Percentiles rank a stretch among this genome's conserved stretches.
Conservation (phyloP, 805 yeast genomes). For the Ogataea sp. region DNA sequence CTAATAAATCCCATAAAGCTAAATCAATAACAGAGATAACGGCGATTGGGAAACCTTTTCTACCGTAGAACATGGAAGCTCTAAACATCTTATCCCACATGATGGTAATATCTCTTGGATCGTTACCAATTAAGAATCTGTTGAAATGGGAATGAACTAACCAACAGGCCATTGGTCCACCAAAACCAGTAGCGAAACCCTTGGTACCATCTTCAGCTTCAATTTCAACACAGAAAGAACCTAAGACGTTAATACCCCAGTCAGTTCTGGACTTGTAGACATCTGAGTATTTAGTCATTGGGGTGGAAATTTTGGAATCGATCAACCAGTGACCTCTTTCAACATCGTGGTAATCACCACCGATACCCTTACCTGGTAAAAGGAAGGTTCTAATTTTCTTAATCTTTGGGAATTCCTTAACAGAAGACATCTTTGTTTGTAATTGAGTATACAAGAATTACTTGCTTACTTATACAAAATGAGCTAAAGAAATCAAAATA, state of each 20-base stretch:
- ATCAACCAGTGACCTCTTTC: conserved; percentile 42
- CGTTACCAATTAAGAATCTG: conserved; percentile 37
- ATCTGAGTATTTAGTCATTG: conserved; percentile 40
- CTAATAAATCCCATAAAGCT: conserved; percentile 43
- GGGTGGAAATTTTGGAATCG: conserved; percentile 37
- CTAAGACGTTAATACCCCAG: conserved; percentile 45
- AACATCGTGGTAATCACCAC: conserved; percentile 46
- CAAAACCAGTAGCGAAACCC: conserved; percentile 45
- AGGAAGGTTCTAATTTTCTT: conserved; percentile 34
- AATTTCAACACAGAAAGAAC: conserved; percentile 41
- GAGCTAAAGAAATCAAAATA: no score
- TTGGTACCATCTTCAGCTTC: conserved; percentile 40
- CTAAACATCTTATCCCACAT: conserved; percentile 43
- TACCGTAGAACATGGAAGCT: conserved; percentile 43
- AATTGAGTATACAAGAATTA: background rate
- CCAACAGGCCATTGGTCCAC: conserved; percentile 46
- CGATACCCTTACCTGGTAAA: conserved; percentile 35
- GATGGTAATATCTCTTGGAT: conserved; percentile 37
- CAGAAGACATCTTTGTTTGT: conserved; percentile 4
- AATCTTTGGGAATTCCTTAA: conserved; percentile 33
- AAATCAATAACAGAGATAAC: conserved; percentile 39
- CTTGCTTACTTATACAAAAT: background rate
- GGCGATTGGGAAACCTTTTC: conserved; percentile 41
- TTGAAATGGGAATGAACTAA: conserved; percentile 36
- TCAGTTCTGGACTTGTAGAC: conserved; percentile 36